Evolutionary conservation across 768 basidiomycete genomes (phyloP), one percentile per base, ranked within the genome.

Genomic region (Collybia mongolica): DNA sequence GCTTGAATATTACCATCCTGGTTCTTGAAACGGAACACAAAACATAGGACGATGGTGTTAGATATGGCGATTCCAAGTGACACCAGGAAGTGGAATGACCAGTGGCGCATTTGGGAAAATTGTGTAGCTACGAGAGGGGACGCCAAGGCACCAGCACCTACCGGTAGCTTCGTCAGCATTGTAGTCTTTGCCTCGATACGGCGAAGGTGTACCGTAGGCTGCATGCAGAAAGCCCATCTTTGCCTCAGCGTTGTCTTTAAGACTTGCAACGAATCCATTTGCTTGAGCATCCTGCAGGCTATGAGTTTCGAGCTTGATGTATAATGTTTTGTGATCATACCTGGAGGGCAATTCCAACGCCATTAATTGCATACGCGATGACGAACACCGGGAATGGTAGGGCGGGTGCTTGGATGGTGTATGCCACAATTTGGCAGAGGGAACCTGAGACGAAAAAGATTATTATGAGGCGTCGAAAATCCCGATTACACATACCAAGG

Each of bases 91-190:
- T 93, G 87, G 63, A 88, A 86, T 0, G 84, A 88, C 92, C 91
- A 93, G 28, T 70, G 75, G 0, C 55, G 64, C 19, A 80, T 58
- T 49, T 82, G 80, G 0, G 88, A 74, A 55, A 95, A 94, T 50
- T 92, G 88, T 0, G 93, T 95, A 0, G 92, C 79, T 0, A 86
- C 81, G 15, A 95, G 75, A 2, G 93, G 93, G 0, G 91, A 65
- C 6, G 71, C 71, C 8, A 89, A 68, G 2, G 87, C 87, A 1
- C 88, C 88, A 0, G 76, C 67, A 17, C 88, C 86, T 88, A 43
- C 32, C 43, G 8, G 8, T 41, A 26, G 11, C 40, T 42, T 49
- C 18, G 45, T 45, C n/a, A 11, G 17, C 17, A 1, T 39, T 3
- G 9, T 23, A 24, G 2, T 9, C 5, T 11, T 23, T 17, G 11